Percentiles rank a stretch among this genome's conserved stretches.
phyloP scores from a whole-genome alignment of 345 rosid genomes.

The Chamaenerion angustifolium region DNA sequence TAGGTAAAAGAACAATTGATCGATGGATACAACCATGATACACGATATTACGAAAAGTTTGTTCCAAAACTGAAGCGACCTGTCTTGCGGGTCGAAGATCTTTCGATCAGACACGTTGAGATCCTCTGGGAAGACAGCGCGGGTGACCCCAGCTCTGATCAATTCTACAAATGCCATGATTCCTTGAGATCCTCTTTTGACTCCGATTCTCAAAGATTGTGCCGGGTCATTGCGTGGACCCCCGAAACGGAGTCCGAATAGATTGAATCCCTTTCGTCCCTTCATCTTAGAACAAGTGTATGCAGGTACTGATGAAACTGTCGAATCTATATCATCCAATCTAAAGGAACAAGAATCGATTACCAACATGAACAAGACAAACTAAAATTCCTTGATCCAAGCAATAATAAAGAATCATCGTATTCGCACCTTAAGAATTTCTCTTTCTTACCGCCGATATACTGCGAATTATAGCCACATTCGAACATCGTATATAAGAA shows the following conservation, averaged over 20 bases:
- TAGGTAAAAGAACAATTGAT: conserved; percentile 72
- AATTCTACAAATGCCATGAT: conserved; percentile 41
- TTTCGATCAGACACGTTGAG: conserved; percentile 54
- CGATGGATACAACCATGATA: conserved; percentile 59
- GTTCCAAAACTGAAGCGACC: conserved; percentile 63
- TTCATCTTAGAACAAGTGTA: conserved; percentile 20
- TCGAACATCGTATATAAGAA: conserved; percentile 35
- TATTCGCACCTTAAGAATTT: conserved; percentile 49
- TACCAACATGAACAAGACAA: neutral
- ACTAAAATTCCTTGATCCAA: neutral
- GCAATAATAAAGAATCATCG: too few relatives aligned
- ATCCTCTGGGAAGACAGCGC: conserved; percentile 67
- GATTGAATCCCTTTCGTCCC: conserved; percentile 6
- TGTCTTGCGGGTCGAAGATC: conserved; percentile 77
- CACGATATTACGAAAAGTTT: conserved; percentile 64
- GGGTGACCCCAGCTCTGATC: conserved; percentile 32
- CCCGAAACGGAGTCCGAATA: conserved; percentile 19
- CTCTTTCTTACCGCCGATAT: conserved; percentile 60
- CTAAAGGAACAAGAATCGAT: conserved; percentile 16
- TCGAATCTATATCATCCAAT: conserved; percentile 64
- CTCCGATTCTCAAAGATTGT: conserved; percentile 39
- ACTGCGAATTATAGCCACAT: conserved; percentile 58
- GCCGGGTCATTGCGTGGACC: conserved; percentile 32
- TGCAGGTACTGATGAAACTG: conserved; percentile 27
- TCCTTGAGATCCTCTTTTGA: conserved; percentile 50